phyloP scores from a whole-genome alignment of 2,329 filamentous ascomycete genomes.

The Xylaria sp. region DNA sequence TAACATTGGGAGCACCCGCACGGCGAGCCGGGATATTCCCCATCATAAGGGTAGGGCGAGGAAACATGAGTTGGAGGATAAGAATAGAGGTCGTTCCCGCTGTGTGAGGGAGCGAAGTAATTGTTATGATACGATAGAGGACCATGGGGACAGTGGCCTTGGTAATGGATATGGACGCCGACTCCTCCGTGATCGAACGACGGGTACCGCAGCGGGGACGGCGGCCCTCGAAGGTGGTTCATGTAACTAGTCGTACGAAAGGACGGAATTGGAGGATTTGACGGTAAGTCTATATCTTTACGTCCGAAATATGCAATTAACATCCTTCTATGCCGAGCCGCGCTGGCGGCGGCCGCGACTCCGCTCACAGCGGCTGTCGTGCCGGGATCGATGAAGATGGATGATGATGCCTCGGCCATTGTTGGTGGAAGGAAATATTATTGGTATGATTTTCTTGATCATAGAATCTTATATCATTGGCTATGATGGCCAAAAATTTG shows the following conservation, averaged over 20 bases:
- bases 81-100: not conserved
- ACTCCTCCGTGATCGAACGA: conserved; percentile 4
- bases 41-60: conserved; percentile 7
- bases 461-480: not conserved
- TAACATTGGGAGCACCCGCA: conserved; percentile 44
- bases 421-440: not conserved
- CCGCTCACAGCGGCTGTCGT: conserved; percentile 4
- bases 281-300: not conserved
- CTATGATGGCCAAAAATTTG: not conserved
- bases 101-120: not conserved
- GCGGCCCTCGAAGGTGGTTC: conserved; percentile 30
- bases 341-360: conserved; percentile 13
- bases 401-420: conserved; percentile 10
- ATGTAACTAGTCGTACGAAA: conserved; percentile 31
- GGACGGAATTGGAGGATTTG: not conserved
- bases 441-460: conserved; percentile 5
- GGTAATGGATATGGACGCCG: conserved; percentile 36
- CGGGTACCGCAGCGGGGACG: conserved; percentile 3
- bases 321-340: conserved; percentile 15
- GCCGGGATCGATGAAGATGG: conserved; percentile 5
- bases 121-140: not conserved
- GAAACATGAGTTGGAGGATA: conserved; percentile 1
- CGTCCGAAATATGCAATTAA: not conserved
- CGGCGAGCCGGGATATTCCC: conserved; percentile 20
- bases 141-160: conserved; percentile 19